Evolutionary conservation across 2,329 filamentous ascomycete genomes (phyloP), one percentile per base, ranked within the genome.

Genomic region (Periconia sp.): DNA sequence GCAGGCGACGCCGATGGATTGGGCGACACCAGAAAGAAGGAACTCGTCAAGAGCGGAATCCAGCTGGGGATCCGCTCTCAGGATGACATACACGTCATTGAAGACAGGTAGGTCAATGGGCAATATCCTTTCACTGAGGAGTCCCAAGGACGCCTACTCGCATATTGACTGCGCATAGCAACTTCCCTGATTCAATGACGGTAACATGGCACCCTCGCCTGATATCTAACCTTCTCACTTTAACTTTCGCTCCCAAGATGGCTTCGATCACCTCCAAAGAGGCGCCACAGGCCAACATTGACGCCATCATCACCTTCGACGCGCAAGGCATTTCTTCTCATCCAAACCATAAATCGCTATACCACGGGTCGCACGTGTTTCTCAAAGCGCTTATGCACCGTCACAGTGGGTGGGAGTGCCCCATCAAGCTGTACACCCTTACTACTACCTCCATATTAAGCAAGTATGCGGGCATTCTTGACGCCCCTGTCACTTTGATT

Each of bases 121-220:
- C 8, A 3, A 5, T 27, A 5, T 27, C 57, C 31, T 19, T 47
- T 54, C 45, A 52, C 41, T 27, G 42, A 48, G 37, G 42, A 53
- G 56, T 46, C 46, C 52, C 17, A 27, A 33, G 50, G 50, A 42
- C 41, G 9, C 15, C 8, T 30, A 33, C 15, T 31, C 43, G 33
- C 35, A 23, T 33, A 45, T 61, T 49, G 62, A 52, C 46, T n/a
- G 41, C 2, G 31, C 18, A 49, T 59, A 80, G 79, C 46, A 83
- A 89, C 65, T 96, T 97, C 72, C 91, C 86, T 51, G 94, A 99
- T 76, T 92, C 91, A 56, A 97, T 97, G 90, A 89, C 85, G 2
- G 79, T 80, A 31, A 82, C 79, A 45, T 97, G 93, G 93, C 83
- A 91, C 62, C 79, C 86, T 50, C 77, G 79, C 47, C 83, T 86